These are phyloP conservation scores for Boletus smithii DNA, from an alignment of 1,284 basidiomycete genomes.

Conservation along the genomic window DNA sequence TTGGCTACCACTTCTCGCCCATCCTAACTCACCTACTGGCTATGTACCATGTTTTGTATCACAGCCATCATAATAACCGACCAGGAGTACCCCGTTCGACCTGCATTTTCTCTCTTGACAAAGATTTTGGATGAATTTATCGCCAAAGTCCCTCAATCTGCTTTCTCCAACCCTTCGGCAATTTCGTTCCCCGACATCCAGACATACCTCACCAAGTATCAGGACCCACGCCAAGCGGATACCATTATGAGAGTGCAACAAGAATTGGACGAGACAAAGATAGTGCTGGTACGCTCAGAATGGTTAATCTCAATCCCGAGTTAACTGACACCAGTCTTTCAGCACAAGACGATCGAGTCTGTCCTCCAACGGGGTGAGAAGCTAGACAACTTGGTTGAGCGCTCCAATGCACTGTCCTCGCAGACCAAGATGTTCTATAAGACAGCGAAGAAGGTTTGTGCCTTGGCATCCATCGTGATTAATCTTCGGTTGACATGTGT, in stretches of 20 bases:
- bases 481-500: constrained; percentile 7
- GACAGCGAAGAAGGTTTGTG: constrained; percentile 83
- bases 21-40: constrained; percentile 3
- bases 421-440: constrained; percentile 97
- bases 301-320: not conserved
- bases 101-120: constrained; percentile 92
- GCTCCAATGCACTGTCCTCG: constrained; percentile 85
- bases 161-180: constrained; percentile 58
- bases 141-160: constrained; percentile 69
- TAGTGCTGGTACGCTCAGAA: constrained; percentile 66
- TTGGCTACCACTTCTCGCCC: constrained; percentile 9
- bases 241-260: constrained; percentile 98
- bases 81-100: constrained; percentile 93
- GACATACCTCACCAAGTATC: constrained; percentile 88
- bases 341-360: constrained; percentile 99
- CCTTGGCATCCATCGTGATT: not conserved
- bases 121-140: constrained; percentile 95
- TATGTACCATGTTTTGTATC: constrained; percentile 12
- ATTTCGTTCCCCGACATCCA: constrained; percentile 74
- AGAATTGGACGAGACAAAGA: constrained; percentile 99
- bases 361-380: constrained; percentile 97
- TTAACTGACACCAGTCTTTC: constrained; percentile 9
- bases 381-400: constrained; percentile 94
- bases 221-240: constrained; percentile 97
- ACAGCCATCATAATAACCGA: constrained; percentile 91